Percentiles rank a stretch among this genome's conserved stretches.
Evolutionary conservation across 441 rosid genomes (phyloP).

Genomic region (Lepidium campestre): DNA sequence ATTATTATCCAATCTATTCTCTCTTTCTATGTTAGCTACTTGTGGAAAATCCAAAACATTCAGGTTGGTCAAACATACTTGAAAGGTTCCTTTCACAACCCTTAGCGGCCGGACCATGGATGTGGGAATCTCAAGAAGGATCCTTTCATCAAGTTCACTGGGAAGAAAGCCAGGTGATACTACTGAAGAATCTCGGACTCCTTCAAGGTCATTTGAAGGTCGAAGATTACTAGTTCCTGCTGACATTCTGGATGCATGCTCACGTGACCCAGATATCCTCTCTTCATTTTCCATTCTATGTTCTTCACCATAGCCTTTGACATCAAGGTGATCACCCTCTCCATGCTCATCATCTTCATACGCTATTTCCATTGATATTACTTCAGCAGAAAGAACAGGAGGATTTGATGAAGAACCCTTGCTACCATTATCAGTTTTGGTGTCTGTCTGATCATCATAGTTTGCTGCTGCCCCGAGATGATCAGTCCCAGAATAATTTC

Average conservation of each 20-base stretch:
- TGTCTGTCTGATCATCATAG: constrained; percentile 58
- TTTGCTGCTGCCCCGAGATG: constrained; percentile 97
- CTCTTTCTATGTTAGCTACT: neutral
- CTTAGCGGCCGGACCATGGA: constrained; percentile 95
- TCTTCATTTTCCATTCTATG: constrained; percentile 39
- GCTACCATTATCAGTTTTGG: constrained; percentile 40
- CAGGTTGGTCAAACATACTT: constrained; percentile 47
- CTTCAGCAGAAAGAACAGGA: constrained; percentile 86
- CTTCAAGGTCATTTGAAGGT: constrained; percentile 44
- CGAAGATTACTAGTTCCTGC: constrained; percentile 47
- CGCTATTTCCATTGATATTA: constrained; percentile 65
- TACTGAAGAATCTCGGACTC: constrained; percentile 52
- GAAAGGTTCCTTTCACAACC: constrained; percentile 89
- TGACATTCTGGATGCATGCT: constrained; percentile 44
- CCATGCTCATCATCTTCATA: constrained; percentile 83
- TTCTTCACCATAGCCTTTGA: constrained; percentile 39
- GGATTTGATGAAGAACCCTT: constrained; percentile 51
- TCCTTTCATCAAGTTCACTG: constrained; percentile 86
- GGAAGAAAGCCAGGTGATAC: constrained; percentile 88
- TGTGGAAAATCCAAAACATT: constrained; percentile 1
- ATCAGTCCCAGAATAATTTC: constrained; percentile 78
- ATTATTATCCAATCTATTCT: neutral
- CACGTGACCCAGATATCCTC: constrained; percentile 42
- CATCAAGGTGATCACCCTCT: constrained; percentile 60
- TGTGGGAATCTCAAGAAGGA: constrained; percentile 87